Evolutionary conservation across 2,329 filamentous ascomycete species (phyloP), one percentile per base, ranked within the genome.

Genomic region (Paradendryphiella salina): DNA sequence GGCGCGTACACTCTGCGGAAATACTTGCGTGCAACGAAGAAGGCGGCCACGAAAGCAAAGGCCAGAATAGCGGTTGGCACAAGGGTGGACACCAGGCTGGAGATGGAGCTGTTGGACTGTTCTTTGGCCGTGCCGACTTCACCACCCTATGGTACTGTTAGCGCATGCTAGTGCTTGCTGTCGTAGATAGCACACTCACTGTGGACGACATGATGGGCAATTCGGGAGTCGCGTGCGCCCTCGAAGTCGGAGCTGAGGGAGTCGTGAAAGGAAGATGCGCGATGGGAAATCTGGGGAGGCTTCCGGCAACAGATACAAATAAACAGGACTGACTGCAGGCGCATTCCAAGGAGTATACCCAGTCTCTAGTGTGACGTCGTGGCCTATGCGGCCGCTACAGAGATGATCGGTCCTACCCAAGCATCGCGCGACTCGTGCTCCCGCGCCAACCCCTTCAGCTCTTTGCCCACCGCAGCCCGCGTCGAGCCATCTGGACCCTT

Each of bases 61-160:
- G 67, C 68, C 23, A 66, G 56, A 17, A 73, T 50, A 14, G 65
- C 52, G 37, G 64, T 57, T 17, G 71, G 70, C 1, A 73, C 47
- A 17, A 73, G 59, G 37, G 69, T 71, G 31, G 71, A 71, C 8
- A 73, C 52, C 43, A 73, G 56, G 26, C 61, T 60, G 20, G 71
- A 80, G 23, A 77, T 66, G 3, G 81, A 83, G n/a, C 78, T 81
- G 20, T 80, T 77, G 18, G 52, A 57, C 11, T 40, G 38, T 18
- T 57, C 38, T 21, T 50, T 56, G 50, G 63, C 63, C 47, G 53
- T 52, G 52, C 60, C 60, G 53, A 56, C 54, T 46, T 64, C 51
- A 49, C 63, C 61, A 46, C 57, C 60, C 55, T 61, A 26, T 47
- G 50, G 49, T 50, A 18, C 45, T 11, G 21, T 61, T 28, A 52